phyloP scores from a whole-genome alignment of 768 basidiomycete species.

The Panaeolus cyanescens region DNA sequence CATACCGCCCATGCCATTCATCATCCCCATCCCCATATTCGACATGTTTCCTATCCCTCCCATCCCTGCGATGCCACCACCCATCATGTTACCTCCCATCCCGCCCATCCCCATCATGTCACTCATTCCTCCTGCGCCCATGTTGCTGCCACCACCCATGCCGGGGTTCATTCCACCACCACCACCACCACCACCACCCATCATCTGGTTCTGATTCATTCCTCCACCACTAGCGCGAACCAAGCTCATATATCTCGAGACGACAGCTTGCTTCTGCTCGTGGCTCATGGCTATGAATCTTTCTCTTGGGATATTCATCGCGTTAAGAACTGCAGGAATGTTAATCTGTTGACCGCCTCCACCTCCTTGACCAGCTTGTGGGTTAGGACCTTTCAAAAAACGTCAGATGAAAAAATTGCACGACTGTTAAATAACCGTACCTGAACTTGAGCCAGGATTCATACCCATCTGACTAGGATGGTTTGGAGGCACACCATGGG shows the following conservation, averaged over 20 bases:
- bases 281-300: neutral
- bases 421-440: neutral
- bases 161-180: slow-evolving; percentile 3
- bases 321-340: neutral
- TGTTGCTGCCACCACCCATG: slow-evolving; percentile 9
- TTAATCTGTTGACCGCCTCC: neutral
- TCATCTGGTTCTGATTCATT: neutral
- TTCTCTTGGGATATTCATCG: neutral
- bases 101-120: slow-evolving; percentile 8
- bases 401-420: neutral
- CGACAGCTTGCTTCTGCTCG: neutral
- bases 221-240: neutral
- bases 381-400: neutral
- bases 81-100: no score
- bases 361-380: neutral
- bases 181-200: slow-evolving; percentile 6
- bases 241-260: neutral
- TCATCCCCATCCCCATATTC: slow-evolving; percentile 8
- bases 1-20: slow-evolving; percentile 8
- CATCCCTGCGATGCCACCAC: slow-evolving; percentile 7
- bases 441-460: neutral
- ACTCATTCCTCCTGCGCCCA: slow-evolving; percentile 7
- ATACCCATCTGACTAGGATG: neutral
- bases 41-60: slow-evolving; percentile 4
- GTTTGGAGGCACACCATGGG: neutral